phyloP scores from a whole-genome alignment of 257 asterid genomes.

The Prunella vulgaris region DNA sequence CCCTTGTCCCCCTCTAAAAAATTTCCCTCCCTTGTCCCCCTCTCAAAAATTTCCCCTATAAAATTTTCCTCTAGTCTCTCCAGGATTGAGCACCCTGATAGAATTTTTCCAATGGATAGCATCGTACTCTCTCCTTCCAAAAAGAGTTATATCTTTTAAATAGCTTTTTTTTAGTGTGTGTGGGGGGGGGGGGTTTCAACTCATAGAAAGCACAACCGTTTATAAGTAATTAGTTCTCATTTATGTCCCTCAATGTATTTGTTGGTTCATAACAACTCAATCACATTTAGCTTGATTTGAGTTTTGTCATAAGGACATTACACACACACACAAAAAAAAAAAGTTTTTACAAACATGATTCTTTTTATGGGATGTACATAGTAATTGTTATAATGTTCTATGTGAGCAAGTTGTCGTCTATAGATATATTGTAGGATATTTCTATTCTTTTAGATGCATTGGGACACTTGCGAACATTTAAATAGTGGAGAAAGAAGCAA shows the following conservation, averaged over 20 bases:
- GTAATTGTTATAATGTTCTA: background rate
- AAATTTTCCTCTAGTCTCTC: background rate
- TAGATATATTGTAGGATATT: background rate
- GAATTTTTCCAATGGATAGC: background rate
- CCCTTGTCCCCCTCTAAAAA: constrained; percentile 10
- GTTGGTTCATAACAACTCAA: background rate
- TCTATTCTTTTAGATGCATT: background rate
- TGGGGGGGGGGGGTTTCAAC: too few relatives aligned
- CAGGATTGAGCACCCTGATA: background rate
- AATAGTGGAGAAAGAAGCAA: background rate
- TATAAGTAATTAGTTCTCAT: background rate
- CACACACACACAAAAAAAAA: too few relatives aligned
- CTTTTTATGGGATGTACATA: background rate
- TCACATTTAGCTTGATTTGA: background rate
- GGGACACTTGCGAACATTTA: background rate
- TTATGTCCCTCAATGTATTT: background rate
- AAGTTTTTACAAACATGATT: background rate
- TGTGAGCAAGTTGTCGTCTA: background rate
- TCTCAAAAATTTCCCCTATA: background rate
- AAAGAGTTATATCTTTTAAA: background rate
- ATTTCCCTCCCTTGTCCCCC: constrained; percentile 1
- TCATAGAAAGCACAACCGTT: background rate
- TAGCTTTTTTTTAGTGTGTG: background rate
- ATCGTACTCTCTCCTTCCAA: background rate
- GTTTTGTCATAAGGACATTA: background rate